phyloP scores from a whole-genome alignment of 768 basidiomycete genomes.

The Leucosporidium creatinivorum region DNA sequence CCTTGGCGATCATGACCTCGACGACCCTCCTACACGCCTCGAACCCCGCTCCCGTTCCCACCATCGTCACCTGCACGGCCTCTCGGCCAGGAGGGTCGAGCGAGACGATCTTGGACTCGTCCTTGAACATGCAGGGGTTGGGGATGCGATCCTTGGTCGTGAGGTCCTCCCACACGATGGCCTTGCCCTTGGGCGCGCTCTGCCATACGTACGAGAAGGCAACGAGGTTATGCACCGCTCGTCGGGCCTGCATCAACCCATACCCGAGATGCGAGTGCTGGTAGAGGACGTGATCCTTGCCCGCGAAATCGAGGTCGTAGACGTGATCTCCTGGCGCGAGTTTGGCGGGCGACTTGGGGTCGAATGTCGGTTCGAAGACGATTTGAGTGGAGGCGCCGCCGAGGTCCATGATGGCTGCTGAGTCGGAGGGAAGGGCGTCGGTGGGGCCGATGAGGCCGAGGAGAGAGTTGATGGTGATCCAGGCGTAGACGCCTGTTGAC shows the following conservation, averaged over 20 bases:
- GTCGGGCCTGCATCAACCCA: constrained; percentile 80
- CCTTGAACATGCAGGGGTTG: constrained; percentile 76
- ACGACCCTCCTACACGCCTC: constrained; percentile 77
- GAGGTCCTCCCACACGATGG: constrained; percentile 42
- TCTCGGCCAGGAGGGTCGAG: constrained; percentile 50
- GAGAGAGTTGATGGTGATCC: constrained; percentile 96
- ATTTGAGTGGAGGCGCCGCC: constrained; percentile 98
- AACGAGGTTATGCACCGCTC: constrained; percentile 77
- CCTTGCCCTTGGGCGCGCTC: constrained; percentile 22
- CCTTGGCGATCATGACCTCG: constrained; percentile 87
- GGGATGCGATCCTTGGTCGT: constrained; percentile 46
- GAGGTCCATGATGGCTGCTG: constrained; percentile 88
- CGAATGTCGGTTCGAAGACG: constrained; percentile 77
- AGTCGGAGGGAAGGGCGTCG: constrained; percentile 47
- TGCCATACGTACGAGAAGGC: constrained; percentile 65
- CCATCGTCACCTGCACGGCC: constrained; percentile 68
- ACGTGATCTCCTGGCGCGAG: constrained; percentile 83
- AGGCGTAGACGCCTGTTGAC: constrained; percentile 67
- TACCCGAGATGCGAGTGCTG: constrained; percentile 98
- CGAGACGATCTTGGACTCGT: constrained; percentile 57
- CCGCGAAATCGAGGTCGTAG: constrained; percentile 72
- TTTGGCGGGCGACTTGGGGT: constrained; percentile 44
- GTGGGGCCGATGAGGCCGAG: constrained; percentile 62
- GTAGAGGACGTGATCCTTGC: constrained; percentile 65
- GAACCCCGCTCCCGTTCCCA: constrained; percentile 71